Evolutionary conservation across 192 early-diverging fungal genomes (phyloP), one percentile per base, ranked within the genome.

Genomic region (Rhizophagus sp.): DNA sequence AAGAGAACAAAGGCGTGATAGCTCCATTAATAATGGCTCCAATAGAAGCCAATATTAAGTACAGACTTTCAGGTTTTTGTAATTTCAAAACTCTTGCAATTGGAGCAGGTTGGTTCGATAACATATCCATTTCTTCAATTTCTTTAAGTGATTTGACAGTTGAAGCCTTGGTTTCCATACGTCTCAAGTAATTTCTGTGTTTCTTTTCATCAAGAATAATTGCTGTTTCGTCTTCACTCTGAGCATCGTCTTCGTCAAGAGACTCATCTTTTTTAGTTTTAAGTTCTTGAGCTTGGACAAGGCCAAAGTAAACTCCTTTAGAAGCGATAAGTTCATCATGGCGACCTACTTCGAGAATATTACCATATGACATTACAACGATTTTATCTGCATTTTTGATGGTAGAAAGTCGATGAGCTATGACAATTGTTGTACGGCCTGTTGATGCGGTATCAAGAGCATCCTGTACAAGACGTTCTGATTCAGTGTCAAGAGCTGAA

Each of bases 1-100:
- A 82, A 24, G 95, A 91, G 83, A 96, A 97, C 24, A 91, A 80
- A 17, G 96, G 96, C 80, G 93, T 90, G 17, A 94, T 84, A 9
- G 88, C 89, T 68, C 95, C 96, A 80, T 90, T 90, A 65, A 95
- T 77, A 24, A 89, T 84, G 39, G 93, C 87, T 25, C 88, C 88
- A 24, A 93, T 47, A 11, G 85, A 72, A 66, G 92, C 96, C 3
- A 91, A 68, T 24, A 86, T n/a, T 19, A 96, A 62, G 2, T 84
- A 57, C 11, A 30, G 44, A 88, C 85, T 91, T 73, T 92, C 90
- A 1, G 86, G 84, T 49, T 80, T 86, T 90, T 90, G 90, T 24
- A 85, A 74, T 36, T 83, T 72, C 34, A 90, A 47, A 11, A 93
- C 88, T 27, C 88, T 82, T 25, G 49, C 68, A 17, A 93, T 81